phyloP scores from a whole-genome alignment of 306 rosid species.

The Quercus agrifolia region DNA sequence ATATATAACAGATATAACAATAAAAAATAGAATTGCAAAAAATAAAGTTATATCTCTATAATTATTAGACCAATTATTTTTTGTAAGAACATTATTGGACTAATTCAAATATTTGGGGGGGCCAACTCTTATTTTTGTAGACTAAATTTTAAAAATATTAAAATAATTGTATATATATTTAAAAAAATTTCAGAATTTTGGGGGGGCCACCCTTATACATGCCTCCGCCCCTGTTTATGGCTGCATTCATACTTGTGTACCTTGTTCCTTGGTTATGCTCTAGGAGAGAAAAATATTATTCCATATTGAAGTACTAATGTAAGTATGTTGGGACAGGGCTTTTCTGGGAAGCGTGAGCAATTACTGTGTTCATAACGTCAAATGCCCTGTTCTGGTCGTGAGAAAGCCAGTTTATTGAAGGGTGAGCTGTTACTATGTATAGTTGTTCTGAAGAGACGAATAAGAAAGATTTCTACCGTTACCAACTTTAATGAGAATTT shows the following conservation, averaged over 20 bases:
- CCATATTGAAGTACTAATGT: neutral
- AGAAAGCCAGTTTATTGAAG: neutral
- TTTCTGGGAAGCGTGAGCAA: constrained; percentile 43
- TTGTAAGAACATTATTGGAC: too few relatives aligned
- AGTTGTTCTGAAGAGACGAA: neutral
- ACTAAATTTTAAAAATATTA: too few relatives aligned
- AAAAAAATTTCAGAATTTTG: too few relatives aligned
- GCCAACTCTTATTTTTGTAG: too few relatives aligned
- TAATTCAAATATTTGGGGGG: too few relatives aligned
- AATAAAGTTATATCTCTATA: too few relatives aligned
- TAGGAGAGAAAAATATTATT: neutral
- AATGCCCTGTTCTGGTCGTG: constrained; percentile 39
- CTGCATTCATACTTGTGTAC: neutral
- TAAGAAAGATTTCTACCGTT: neutral
- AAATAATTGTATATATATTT: too few relatives aligned
- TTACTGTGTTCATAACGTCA: constrained; percentile 36
- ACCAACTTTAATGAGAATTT: neutral
- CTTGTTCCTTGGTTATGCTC: neutral
- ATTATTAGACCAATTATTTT: too few relatives aligned
- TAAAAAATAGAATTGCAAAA: too few relatives aligned
- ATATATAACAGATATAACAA: too few relatives aligned
- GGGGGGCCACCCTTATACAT: too few relatives aligned
- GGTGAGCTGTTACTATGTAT: neutral
- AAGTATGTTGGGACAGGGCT: constrained; percentile 26
- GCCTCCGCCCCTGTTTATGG: too few relatives aligned